phyloP scores from a whole-genome alignment of 345 rosid genomes.

The Mangifera indica region DNA sequence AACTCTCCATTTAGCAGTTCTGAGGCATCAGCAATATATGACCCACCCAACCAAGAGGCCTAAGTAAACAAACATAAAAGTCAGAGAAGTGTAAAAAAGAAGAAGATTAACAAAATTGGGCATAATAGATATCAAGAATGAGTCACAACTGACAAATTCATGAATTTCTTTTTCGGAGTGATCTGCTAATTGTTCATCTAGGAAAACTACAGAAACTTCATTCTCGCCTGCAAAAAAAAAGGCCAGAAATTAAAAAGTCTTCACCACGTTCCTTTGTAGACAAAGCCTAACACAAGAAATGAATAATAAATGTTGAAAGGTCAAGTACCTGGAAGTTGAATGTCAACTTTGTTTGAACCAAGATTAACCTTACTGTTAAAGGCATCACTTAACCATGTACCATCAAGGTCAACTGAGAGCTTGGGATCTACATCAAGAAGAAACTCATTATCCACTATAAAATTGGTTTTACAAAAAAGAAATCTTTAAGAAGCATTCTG shows the following conservation, averaged over 20 bases:
- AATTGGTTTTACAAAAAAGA: not conserved
- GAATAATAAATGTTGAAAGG: not conserved
- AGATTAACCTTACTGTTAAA: slow-evolving; percentile 40
- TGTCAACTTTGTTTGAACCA: slow-evolving; percentile 47
- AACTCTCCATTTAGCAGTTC: slow-evolving; percentile 55
- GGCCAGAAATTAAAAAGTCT: slow-evolving; percentile 11
- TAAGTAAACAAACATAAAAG: slow-evolving; percentile 23
- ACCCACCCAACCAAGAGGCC: slow-evolving; percentile 92
- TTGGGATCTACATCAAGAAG: slow-evolving; percentile 41
- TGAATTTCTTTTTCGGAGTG: slow-evolving; percentile 50
- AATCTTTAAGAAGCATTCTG: not conserved
- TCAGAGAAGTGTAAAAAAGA: not conserved
- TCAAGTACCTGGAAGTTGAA: slow-evolving; percentile 71
- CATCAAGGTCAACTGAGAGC: slow-evolving; percentile 28
- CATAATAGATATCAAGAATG: not conserved
- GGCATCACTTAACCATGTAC: slow-evolving; percentile 43
- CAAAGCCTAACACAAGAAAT: not conserved
- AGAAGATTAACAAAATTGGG: slow-evolving; percentile 12
- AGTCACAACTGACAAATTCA: slow-evolving; percentile 65
- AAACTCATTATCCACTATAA: slow-evolving; percentile 13
- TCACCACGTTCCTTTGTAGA: not conserved
- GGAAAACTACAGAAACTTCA: slow-evolving; percentile 56
- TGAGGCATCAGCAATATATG: slow-evolving; percentile 49
- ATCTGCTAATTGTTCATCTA: slow-evolving; percentile 47
- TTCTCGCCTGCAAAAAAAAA: slow-evolving; percentile 56